These are phyloP conservation scores for Tricholoma furcatifolium DNA, from an alignment of 768 basidiomycete species.

Conservation along the genomic window DNA sequence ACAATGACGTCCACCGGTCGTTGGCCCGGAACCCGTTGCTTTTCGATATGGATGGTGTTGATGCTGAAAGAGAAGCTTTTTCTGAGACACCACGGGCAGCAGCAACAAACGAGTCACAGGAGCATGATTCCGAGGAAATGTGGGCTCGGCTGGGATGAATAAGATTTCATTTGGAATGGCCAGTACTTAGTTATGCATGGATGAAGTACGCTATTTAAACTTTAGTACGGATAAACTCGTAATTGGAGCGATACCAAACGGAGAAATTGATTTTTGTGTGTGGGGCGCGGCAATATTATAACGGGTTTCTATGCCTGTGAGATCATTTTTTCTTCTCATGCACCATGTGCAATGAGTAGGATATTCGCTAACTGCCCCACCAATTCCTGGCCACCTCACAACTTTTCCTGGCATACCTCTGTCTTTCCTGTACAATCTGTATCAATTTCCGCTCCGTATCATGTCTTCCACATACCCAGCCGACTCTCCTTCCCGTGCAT, in stretches of 20 bases:
- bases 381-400: constrained; percentile 8
- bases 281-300: constrained; percentile 1
- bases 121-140: constrained; percentile 64
- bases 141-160: constrained; percentile 66
- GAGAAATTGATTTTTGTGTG: constrained; percentile 11
- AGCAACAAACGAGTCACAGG: constrained; percentile 39
- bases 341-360: constrained; percentile 14
- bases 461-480: constrained; percentile 35
- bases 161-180: not conserved
- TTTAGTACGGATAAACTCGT: no score
- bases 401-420: not conserved
- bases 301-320: constrained; percentile 11
- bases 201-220: no score
- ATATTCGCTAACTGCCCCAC: constrained; percentile 1
- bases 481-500: constrained; percentile 37
- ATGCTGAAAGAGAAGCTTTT: constrained; percentile 30
- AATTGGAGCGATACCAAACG: not conserved
- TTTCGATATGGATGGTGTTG: constrained; percentile 47
- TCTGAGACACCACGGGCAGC: constrained; percentile 62
- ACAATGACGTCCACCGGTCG: constrained; percentile 56
- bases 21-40: constrained; percentile 59
- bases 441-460: constrained; percentile 11
- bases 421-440: constrained; percentile 9
- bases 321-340: constrained; percentile 16
- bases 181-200: no score